Conservation (phyloP, 306 rosid species). For the Medicago arabica region DNA sequence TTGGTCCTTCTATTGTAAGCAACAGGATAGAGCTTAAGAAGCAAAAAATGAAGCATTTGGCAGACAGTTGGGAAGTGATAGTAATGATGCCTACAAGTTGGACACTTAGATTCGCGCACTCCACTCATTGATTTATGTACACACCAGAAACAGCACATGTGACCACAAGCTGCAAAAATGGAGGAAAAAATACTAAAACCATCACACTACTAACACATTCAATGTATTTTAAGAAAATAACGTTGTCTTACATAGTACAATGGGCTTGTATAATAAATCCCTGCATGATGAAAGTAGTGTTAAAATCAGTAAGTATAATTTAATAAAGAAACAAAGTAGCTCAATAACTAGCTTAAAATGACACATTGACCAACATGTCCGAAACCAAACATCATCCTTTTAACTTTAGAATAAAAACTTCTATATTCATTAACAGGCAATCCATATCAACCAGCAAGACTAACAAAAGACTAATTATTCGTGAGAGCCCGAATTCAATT, state of each 20-base stretch:
- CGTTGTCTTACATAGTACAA: constrained; percentile 75
- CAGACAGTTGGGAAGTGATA: constrained; percentile 81
- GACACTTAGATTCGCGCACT: constrained; percentile 66
- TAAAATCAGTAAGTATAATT: constrained; percentile 28
- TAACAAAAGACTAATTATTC: too few species aligned
- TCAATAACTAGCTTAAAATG: constrained; percentile 19
- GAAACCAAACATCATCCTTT: constrained; percentile 5
- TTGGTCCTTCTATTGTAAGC: constrained; percentile 70
- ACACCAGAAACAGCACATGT: constrained; percentile 93
- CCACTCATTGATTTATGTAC: constrained; percentile 65
- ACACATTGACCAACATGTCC: constrained; percentile 11
- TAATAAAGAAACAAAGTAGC: constrained; percentile 19
- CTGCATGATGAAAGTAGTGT: constrained; percentile 55
- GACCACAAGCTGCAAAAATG: constrained; percentile 84
- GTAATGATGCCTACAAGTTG: constrained; percentile 75
- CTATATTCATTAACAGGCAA: constrained; percentile 1
- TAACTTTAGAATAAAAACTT: neutral
- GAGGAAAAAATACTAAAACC: constrained; percentile 7
- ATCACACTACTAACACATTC: constrained; percentile 10
- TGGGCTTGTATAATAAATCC: constrained; percentile 86
- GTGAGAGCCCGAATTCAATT: too few species aligned
- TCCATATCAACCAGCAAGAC: neutral
- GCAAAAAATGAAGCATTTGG: constrained; percentile 77
- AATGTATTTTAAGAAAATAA: constrained; percentile 21
- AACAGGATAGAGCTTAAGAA: constrained; percentile 65